These are phyloP conservation scores for Oldenlandia corymbosa DNA, from an alignment of 257 asterid species.

Conservation along the genomic window DNA sequence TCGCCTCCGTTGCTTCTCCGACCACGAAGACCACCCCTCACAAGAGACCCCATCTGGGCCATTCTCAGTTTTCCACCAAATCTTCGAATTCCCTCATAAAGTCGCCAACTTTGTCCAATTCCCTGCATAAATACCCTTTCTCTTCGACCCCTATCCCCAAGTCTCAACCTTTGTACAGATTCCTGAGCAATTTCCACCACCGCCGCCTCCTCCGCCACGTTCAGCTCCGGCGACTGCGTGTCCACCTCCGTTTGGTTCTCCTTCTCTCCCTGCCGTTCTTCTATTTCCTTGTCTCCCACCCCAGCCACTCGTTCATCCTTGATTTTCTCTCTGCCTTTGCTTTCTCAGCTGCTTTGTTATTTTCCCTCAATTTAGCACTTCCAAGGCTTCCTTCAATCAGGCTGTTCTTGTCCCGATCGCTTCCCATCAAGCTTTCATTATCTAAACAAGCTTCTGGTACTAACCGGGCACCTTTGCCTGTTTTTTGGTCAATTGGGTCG, in stretches of 20 bases:
- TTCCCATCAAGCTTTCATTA: slow-evolving; percentile 54
- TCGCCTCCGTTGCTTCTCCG: slow-evolving; percentile 25
- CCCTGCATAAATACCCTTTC: slow-evolving; percentile 49
- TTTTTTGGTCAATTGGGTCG: slow-evolving; percentile 88
- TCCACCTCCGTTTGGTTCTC: slow-evolving; percentile 66
- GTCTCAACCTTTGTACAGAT: slow-evolving; percentile 32
- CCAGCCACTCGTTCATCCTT: slow-evolving; percentile 72
- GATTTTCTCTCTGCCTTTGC: slow-evolving; percentile 89
- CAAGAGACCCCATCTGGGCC: slow-evolving; percentile 58
- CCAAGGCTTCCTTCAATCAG: slow-evolving; percentile 79
- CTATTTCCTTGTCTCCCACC: slow-evolving; percentile 78
- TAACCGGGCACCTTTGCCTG: slow-evolving; percentile 53
- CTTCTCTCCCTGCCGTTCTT: slow-evolving; percentile 70
- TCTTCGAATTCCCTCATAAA: slow-evolving; percentile 37
- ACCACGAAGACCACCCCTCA: slow-evolving; percentile 57
- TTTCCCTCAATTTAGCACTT: slow-evolving; percentile 77
- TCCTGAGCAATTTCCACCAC: slow-evolving; percentile 53
- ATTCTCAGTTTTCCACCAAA: slow-evolving; percentile 38
- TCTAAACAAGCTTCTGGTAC: slow-evolving; percentile 30
- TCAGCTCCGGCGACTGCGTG: slow-evolving; percentile 54
- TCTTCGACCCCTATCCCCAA: slow-evolving; percentile 33
- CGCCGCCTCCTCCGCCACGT: slow-evolving; percentile 51
- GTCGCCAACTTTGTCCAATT: slow-evolving; percentile 51
- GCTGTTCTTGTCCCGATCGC: slow-evolving; percentile 59
- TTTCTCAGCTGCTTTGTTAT: slow-evolving; percentile 72